Evolutionary conservation across 1,139 yeast genomes (phyloP).

Genomic region (Lodderomyces oxycetoniae): DNA sequence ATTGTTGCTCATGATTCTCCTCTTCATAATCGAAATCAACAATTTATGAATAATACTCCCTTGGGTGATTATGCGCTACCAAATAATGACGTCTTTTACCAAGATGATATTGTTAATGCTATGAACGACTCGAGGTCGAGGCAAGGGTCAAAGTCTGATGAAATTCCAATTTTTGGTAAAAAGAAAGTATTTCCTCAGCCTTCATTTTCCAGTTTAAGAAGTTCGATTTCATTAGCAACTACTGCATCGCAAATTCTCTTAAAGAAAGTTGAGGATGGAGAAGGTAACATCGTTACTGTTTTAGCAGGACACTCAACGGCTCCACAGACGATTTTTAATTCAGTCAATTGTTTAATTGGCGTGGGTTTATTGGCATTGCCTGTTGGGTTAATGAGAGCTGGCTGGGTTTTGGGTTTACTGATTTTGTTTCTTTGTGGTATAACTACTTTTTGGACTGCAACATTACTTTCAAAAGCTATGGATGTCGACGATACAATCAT

Average conservation of each 20-base stretch:
- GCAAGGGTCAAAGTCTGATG: constrained; percentile 21
- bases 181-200: constrained; percentile 14
- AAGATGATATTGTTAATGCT: constrained; percentile 34
- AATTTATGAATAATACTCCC: constrained; percentile 20
- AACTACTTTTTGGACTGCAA: constrained; percentile 44
- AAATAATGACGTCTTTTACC: constrained; percentile 37
- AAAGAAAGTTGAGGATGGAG: constrained; percentile 63
- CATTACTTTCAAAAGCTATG: constrained; percentile 42
- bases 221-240: constrained; percentile 35
- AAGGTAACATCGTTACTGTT: constrained; percentile 71
- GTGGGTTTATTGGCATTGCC: constrained; percentile 49
- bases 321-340: constrained; percentile 47
- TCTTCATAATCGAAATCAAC: constrained; percentile 24
- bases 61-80: constrained; percentile 13
- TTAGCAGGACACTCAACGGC: constrained; percentile 73
- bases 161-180: constrained; percentile 12
- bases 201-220: constrained; percentile 35
- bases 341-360: constrained; percentile 45
- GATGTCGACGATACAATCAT: constrained; percentile 72
- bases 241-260: constrained; percentile 54
- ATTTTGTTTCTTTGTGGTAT: constrained; percentile 37
- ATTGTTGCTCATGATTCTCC: constrained; percentile 43
- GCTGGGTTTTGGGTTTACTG: constrained; percentile 43
- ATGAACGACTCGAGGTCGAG: constrained; percentile 30
- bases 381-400: constrained; percentile 44